Percentiles rank a stretch among this genome's conserved stretches.
phyloP scores from a whole-genome alignment of 352 stramenopile species.

The Aphanomyces euteiches region DNA sequence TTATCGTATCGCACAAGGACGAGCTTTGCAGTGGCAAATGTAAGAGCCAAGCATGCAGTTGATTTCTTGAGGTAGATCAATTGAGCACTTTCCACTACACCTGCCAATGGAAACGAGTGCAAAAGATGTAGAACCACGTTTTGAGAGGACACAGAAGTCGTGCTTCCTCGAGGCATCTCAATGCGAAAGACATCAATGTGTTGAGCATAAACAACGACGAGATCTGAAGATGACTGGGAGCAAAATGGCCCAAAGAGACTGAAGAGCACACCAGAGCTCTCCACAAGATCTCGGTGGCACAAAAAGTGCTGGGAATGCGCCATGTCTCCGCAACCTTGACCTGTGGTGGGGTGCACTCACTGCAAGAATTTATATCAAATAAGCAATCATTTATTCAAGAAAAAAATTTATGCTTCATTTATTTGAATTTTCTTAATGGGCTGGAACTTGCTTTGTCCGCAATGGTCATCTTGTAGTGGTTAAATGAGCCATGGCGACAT shows the following conservation, averaged over 20 bases:
- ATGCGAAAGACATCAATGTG: slow-evolving; percentile 76
- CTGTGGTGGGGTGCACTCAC: slow-evolving; percentile 7
- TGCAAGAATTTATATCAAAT: background rate
- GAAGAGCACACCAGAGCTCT: slow-evolving; percentile 65
- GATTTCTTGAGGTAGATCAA: slow-evolving; percentile 76
- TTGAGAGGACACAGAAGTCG: background rate
- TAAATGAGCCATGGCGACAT: too few species aligned
- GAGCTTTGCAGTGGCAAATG: slow-evolving; percentile 71
- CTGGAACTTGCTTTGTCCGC: too few species aligned
- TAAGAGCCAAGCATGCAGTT: slow-evolving; percentile 59
- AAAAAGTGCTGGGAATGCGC: slow-evolving; percentile 66
- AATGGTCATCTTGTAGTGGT: too few species aligned
- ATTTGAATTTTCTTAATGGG: too few species aligned
- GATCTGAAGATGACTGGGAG: slow-evolving; percentile 61
- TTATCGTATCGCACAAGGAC: slow-evolving; percentile 75
- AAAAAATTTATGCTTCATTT: too few species aligned
- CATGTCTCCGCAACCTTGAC: slow-evolving; percentile 2
- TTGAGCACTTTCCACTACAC: slow-evolving; percentile 63
- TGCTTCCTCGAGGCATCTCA: slow-evolving; percentile 45
- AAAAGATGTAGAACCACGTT: slow-evolving; percentile 48
- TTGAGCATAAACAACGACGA: slow-evolving; percentile 71
- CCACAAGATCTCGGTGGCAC: slow-evolving; percentile 74
- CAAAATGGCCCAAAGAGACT: slow-evolving; percentile 42
- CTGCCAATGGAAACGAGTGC: slow-evolving; percentile 65
- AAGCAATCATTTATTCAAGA: too few species aligned